A percentile compares a stretch with the other conserved stretches of the same genome.
Evolutionary conservation across 140 eudicot species (phyloP).

Genomic region (Artemisia princeps): DNA sequence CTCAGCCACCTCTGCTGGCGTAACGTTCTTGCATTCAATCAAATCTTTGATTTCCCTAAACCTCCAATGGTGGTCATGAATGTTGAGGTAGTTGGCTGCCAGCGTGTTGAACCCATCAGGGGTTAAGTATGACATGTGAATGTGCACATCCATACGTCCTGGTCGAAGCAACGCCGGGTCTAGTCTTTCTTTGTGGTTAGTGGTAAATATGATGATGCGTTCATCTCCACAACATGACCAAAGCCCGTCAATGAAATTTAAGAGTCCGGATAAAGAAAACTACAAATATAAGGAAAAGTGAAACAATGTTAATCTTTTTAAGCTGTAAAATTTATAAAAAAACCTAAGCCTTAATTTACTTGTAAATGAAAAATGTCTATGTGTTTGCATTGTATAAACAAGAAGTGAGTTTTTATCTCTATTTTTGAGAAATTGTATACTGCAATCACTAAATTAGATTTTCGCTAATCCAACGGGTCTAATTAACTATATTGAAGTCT

Average conservation of each 20-base stretch:
- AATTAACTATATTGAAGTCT: too few species aligned
- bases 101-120: background rate
- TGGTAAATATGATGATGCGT: background rate
- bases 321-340: too few species aligned
- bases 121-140: conserved; percentile 7
- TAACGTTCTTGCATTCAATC: background rate
- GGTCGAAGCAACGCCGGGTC: conserved; percentile 11
- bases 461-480: too few species aligned
- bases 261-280: conserved; percentile 1
- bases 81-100: background rate
- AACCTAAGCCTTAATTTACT: too few species aligned
- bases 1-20: conserved; percentile 2
- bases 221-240: conserved; percentile 9
- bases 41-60: conserved; percentile 3
- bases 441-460: too few species aligned
- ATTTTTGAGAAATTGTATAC: too few species aligned
- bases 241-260: conserved; percentile 1
- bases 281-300: background rate
- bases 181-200: conserved; percentile 1
- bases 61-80: background rate
- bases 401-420: too few species aligned
- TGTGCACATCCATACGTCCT: conserved; percentile 6
- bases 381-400: too few species aligned
- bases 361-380: too few species aligned
- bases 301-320: background rate